Conservation (phyloP, 75 land plant genomes). For the Cunninghamia lanceolata region DNA sequence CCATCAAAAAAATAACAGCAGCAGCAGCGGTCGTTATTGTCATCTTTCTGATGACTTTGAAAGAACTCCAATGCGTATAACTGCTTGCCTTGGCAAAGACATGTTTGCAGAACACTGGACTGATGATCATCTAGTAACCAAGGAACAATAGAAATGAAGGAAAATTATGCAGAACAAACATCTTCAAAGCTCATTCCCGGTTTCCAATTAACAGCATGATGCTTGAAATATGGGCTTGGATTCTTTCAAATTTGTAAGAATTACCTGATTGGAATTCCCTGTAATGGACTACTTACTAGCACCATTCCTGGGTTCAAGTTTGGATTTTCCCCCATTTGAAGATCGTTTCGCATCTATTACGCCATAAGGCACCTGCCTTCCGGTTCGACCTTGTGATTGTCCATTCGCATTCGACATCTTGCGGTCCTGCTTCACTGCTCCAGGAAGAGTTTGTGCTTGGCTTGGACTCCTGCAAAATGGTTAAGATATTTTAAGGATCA, state of each 20-base stretch:
- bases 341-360: slow-evolving; percentile 14
- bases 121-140: slow-evolving; percentile 1
- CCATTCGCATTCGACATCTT: slow-evolving; percentile 15
- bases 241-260: not conserved
- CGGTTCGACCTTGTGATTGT: slow-evolving; percentile 1
- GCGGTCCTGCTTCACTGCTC: slow-evolving; percentile 4
- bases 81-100: not conserved
- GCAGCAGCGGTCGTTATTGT: slow-evolving; percentile 3
- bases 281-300: slow-evolving; percentile 7
- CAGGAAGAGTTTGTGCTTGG: slow-evolving; percentile 17
- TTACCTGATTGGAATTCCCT: not conserved
- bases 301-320: not conserved
- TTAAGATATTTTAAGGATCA: not conserved
- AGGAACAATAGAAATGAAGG: slow-evolving; percentile 3
- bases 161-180: slow-evolving; percentile 7
- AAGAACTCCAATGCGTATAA: not conserved
- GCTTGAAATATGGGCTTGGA: not conserved
- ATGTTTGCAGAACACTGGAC: not conserved
- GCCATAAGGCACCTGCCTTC: slow-evolving; percentile 23
- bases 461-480: slow-evolving; percentile 21
- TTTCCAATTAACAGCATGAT: not conserved
- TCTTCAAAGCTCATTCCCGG: not conserved
- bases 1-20: slow-evolving; percentile 5
- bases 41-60: not conserved
- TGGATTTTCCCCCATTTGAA: slow-evolving; percentile 16